Conservation (phyloP, 495 filamentous ascomycete species). For the Astrothelium macrocarpum region DNA sequence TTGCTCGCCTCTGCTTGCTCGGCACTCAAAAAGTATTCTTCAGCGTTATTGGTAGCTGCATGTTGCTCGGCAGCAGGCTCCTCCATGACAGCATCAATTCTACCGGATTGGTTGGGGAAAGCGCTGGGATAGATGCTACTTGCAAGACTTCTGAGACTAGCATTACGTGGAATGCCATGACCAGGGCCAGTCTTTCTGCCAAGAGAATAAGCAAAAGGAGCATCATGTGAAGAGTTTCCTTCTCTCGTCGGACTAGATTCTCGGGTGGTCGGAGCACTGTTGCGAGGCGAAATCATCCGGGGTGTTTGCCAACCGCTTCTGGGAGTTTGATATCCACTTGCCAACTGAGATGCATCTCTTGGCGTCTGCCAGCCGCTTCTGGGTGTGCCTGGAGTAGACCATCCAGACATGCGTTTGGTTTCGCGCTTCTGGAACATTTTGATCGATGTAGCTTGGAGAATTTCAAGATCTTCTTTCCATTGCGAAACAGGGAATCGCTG, state of each 20-base stretch:
- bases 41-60: slow-evolving; percentile 1
- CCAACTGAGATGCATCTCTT: slow-evolving; percentile 1
- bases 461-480: slow-evolving; percentile 35
- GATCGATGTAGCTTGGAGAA: slow-evolving; percentile 31
- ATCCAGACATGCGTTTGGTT: slow-evolving; percentile 10
- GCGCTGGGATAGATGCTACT: neutral
- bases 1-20: slow-evolving; percentile 13
- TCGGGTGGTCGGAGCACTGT: slow-evolving; percentile 13
- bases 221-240: slow-evolving; percentile 6
- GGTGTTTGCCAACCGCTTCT: slow-evolving; percentile 18
- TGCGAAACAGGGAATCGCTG: slow-evolving; percentile 59
- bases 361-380: slow-evolving; percentile 19
- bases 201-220: slow-evolving; percentile 2
- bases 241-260: slow-evolving; percentile 11
- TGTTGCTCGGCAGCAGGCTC: neutral
- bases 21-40: slow-evolving; percentile 7
- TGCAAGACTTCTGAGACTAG: neutral
- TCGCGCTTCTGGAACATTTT: slow-evolving; percentile 21
- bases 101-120: neutral
- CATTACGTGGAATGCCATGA: neutral
- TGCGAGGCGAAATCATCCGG: slow-evolving; percentile 7
- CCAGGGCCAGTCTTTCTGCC: slow-evolving; percentile 2
- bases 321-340: slow-evolving; percentile 16
- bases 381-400: slow-evolving; percentile 10
- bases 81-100: neutral